A percentile compares a stretch with the other conserved stretches of the same genome.
Evolutionary conservation across 2,329 filamentous ascomycete species (phyloP).

Genomic region (Penicillium sp.): DNA sequence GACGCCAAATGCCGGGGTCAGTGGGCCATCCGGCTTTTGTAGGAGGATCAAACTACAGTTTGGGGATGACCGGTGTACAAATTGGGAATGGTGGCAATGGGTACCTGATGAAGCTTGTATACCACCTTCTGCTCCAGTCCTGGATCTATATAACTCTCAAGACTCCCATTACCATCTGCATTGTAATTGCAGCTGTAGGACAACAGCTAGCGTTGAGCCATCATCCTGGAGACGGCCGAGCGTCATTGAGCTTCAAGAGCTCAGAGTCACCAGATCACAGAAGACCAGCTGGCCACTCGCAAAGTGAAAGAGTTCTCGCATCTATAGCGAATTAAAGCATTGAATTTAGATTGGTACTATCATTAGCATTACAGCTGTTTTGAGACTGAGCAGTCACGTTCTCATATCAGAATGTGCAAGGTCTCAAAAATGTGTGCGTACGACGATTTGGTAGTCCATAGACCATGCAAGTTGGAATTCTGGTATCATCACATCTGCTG

Average conservation of each 20-base stretch:
- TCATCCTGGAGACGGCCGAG: conserved; percentile 1
- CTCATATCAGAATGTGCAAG: conserved; percentile 1
- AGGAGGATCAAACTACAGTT: neutral
- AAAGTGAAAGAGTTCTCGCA: neutral
- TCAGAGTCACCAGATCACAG: neutral
- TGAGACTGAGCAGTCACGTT: neutral
- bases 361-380: conserved; percentile 2
- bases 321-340: neutral
- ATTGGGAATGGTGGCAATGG: neutral
- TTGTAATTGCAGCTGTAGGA: conserved; percentile 16
- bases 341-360: conserved; percentile 6
- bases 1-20: conserved; percentile 1
- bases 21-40: neutral
- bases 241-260: neutral
- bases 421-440: conserved; percentile 5
- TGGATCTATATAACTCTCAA: neutral
- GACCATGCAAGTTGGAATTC: neutral
- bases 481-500: conserved; percentile 19
- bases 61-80: neutral
- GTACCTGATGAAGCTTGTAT: neutral
- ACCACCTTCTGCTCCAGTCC: neutral
- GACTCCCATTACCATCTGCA: conserved; percentile 4
- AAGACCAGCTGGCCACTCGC: neutral
- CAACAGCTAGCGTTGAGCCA: conserved; percentile 9
- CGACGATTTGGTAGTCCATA: neutral